Percentiles rank a stretch among this genome's conserved stretches.
These are phyloP conservation scores for Pseudogymnoascus sp. DNA, from an alignment of 2,329 filamentous ascomycete species.

Conservation along the genomic window DNA sequence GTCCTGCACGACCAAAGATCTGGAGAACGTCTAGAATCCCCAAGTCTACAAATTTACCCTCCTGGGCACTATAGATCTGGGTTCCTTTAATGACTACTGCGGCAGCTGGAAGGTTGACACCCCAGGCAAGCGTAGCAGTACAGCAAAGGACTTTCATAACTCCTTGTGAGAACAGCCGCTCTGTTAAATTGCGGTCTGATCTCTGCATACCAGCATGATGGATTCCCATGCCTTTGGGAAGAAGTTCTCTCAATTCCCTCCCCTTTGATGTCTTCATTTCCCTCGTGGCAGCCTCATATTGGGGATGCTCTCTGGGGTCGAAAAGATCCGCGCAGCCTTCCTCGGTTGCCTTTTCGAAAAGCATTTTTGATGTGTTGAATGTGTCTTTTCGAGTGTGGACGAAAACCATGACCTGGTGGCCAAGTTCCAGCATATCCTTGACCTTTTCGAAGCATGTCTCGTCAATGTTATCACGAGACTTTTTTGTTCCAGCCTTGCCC, in stretches of 20 bases:
- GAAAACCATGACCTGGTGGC: constrained; percentile 99
- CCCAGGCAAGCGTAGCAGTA: constrained; percentile 96
- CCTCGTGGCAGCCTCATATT: constrained; percentile 69
- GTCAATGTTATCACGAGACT: constrained; percentile 84
- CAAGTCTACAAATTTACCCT: constrained; percentile 92
- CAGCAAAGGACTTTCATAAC: constrained; percentile 97
- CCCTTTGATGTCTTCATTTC: constrained; percentile 84
- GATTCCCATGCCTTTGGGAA: constrained; percentile 85
- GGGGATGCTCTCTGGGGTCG: constrained; percentile 69
- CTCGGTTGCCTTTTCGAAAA: constrained; percentile 80
- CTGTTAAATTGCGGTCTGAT: constrained; percentile 90
- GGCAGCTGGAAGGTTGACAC: constrained; percentile 94
- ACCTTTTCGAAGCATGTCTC: constrained; percentile 87
- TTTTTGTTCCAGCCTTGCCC: constrained; percentile 74
- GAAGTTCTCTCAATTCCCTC: constrained; percentile 77
- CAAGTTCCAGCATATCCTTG: constrained; percentile 78
- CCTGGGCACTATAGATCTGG: constrained; percentile 91
- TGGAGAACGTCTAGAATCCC: constrained; percentile 95
- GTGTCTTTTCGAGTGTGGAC: constrained; percentile 96
- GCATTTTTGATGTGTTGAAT: constrained; percentile 73
- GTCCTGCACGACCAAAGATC: constrained; percentile 95
- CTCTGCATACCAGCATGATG: constrained; percentile 97
- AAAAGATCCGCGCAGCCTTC: constrained; percentile 74
- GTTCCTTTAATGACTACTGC: constrained; percentile 98
- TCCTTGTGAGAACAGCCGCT: constrained; percentile 81